Evolutionary conservation across 2,329 filamentous ascomycete species (phyloP).

Genomic region (Cyanodermella asteris): DNA sequence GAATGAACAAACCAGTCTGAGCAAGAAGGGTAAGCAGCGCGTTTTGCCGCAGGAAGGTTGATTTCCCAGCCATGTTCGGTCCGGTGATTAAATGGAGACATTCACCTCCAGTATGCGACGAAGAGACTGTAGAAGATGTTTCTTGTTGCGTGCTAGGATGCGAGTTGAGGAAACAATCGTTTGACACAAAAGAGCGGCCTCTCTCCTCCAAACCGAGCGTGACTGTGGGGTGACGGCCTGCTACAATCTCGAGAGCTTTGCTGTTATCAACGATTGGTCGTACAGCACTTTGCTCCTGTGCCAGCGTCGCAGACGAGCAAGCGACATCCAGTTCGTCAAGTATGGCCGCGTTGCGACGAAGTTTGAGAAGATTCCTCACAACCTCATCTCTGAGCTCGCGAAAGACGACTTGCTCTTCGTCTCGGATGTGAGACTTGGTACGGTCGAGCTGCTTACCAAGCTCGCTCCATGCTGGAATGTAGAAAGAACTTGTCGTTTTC

Average conservation of each 20-base stretch:
- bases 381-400: conserved; percentile 51
- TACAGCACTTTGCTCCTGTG: conserved; percentile 48
- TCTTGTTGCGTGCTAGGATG: too few species aligned
- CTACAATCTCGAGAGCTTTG: conserved; percentile 52
- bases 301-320: conserved; percentile 63
- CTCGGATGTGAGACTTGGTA: conserved; percentile 51
- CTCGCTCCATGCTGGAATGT: conserved; percentile 61
- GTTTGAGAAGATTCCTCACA: conserved; percentile 58
- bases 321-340: conserved; percentile 85
- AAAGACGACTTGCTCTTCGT: conserved; percentile 69
- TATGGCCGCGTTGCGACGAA: conserved; percentile 74
- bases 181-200: conserved; percentile 62
- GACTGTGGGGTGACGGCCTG: conserved; percentile 80
- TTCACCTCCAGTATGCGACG: too few species aligned
- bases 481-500: conserved; percentile 67
- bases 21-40: conserved; percentile 85
- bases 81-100: conserved; percentile 47
- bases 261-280: conserved; percentile 49
- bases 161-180: conserved; percentile 57
- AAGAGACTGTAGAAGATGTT: too few species aligned
- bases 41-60: conserved; percentile 87
- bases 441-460: conserved; percentile 65
- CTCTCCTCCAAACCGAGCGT: conserved; percentile 60
- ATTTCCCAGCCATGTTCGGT: conserved; percentile 98
- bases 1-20: conserved; percentile 81